A percentile compares a stretch with the other conserved stretches of the same genome.
phyloP scores from a whole-genome alignment of 768 basidiomycete genomes.

The Serendipita sp. region DNA sequence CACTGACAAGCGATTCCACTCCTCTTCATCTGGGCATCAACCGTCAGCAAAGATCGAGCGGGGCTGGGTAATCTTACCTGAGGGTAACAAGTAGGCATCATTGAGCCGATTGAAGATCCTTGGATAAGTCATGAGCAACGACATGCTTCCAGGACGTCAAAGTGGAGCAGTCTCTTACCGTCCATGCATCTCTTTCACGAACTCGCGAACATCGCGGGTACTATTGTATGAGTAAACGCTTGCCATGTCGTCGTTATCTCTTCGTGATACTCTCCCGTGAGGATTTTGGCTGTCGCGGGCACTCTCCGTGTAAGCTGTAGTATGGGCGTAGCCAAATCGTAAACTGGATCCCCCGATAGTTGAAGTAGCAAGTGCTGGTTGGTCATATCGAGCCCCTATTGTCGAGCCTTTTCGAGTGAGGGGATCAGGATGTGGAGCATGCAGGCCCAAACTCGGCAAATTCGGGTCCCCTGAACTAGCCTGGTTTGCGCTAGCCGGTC shows the following conservation, averaged over 20 bases:
- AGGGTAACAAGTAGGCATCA: background rate
- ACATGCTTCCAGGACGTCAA: background rate
- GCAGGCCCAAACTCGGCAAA: no score
- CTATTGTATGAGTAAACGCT: background rate
- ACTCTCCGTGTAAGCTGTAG: background rate
- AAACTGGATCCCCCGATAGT: background rate
- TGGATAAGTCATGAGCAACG: background rate
- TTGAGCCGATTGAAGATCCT: background rate
- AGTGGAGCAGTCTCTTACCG: background rate
- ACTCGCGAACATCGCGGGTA: background rate
- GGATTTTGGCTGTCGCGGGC: background rate
- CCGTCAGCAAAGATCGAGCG: background rate
- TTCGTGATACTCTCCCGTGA: background rate
- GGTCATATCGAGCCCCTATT: background rate
- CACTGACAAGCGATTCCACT: background rate
- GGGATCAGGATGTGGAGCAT: no score
- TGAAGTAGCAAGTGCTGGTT: background rate
- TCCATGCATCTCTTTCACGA: slow-evolving; percentile 4
- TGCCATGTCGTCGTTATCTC: background rate
- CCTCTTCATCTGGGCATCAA: background rate
- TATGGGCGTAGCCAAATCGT: background rate
- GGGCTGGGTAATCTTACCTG: background rate
- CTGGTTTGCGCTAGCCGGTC: no score
- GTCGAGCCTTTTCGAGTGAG: no score
- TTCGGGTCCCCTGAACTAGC: no score